Base-by-base conservation (phyloP, 495 filamentous ascomycete species). In the Margaritispora aquatica region DNA sequence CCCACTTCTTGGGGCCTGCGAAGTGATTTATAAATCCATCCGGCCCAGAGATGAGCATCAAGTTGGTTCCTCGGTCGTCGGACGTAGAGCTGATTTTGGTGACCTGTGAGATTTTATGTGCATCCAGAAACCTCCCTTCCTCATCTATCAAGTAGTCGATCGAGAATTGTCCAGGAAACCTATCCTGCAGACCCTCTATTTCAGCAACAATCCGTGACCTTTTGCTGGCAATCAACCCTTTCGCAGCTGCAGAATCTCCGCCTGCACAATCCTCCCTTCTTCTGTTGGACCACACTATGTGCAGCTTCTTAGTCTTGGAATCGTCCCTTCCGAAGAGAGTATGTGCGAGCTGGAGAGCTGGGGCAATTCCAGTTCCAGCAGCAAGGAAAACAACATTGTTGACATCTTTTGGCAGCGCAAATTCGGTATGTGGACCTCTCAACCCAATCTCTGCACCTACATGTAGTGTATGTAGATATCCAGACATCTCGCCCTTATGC, bases 301-400 rank as follows among this genome's bases (percentile, higher is more conserved):
- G 77, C 55, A 86, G 79, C 20, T 50, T 58, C 7, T 10, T 29
- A 58, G 65, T 71, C 68, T n/a, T 63, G 51, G 24, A 67, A 27
- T 50, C 20, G 38, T 63, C 26, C 55, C 60, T 7, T 63, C 61
- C 72, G 68, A 85, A 69, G 2, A 94, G 64, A 9, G 78, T 80
- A 57, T 84, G 72, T 34, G 83, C 89, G 23, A 85, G 80, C 71
- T 97, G 93, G 63, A 97, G 68, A 29, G 93, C 94, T 0, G 93
- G 89, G 22, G 90, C 91, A 69, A 98, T 94, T 0, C 93, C 94
- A 5, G 94, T 98, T 0, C 94, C 94, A 0, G 92, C 94, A 15
- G 93, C 94, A 29, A 97, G 74, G 70, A 97, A 96, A 1, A 97
- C 67, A 1, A 96, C 76, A 31, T 67, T 65, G 17, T 51, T 58